phyloP scores from a whole-genome alignment of 1,284 basidiomycete species.

The Boletus smithii region DNA sequence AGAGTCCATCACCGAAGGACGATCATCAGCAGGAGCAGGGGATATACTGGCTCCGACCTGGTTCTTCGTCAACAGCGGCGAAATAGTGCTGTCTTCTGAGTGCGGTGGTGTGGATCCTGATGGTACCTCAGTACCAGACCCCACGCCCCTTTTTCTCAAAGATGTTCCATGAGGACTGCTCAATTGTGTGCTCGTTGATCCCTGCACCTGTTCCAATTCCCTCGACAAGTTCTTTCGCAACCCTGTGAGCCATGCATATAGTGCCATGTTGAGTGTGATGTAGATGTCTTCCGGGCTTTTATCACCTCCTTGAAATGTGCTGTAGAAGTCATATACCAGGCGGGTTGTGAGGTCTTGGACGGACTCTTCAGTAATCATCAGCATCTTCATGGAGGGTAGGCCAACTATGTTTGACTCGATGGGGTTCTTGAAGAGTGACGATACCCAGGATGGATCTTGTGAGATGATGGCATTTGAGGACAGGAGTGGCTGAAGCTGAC shows the following conservation, averaged over 20 bases:
- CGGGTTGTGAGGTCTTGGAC: constrained; percentile 37
- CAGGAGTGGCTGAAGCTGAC: constrained; percentile 49
- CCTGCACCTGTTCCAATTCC: constrained; percentile 71
- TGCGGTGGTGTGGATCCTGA: constrained; percentile 7
- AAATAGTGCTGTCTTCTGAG: constrained; percentile 5
- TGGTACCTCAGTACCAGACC: constrained; percentile 10
- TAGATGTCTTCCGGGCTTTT: constrained; percentile 69
- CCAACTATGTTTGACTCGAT: constrained; percentile 71
- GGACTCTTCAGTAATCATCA: constrained; percentile 67
- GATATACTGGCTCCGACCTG: constrained; percentile 5
- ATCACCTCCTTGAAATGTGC: constrained; percentile 56
- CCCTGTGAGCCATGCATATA: constrained; percentile 76
- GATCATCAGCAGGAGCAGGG: constrained; percentile 11
- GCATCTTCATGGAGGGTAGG: constrained; percentile 73
- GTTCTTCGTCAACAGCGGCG: constrained; percentile 3
- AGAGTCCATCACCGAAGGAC: constrained; percentile 3
- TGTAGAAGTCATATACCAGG: constrained; percentile 71
- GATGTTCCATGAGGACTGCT: constrained; percentile 30
- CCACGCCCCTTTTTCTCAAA: constrained; percentile 21
- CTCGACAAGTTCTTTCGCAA: constrained; percentile 69
- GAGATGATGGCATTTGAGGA: constrained; percentile 38
- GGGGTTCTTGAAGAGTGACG: constrained; percentile 52
- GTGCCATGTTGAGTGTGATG: constrained; percentile 75
- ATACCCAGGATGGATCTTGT: constrained; percentile 54
- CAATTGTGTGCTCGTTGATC: constrained; percentile 45